Percentiles rank a stretch among this genome's conserved stretches.
Conservation (phyloP, 1,284 basidiomycete genomes). For the Inonotus obliquus region DNA sequence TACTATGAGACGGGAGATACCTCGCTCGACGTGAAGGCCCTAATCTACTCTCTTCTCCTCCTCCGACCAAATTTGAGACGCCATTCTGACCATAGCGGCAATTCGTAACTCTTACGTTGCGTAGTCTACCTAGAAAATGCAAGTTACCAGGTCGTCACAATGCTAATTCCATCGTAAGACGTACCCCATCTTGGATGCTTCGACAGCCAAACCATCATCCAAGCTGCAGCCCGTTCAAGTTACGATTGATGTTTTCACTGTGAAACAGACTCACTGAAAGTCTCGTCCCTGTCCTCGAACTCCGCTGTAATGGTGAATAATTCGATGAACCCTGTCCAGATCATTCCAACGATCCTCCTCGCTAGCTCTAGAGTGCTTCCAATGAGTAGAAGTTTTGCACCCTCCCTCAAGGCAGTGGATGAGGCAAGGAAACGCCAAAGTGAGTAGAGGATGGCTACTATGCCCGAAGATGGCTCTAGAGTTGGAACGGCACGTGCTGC, state of each 20-base stretch:
- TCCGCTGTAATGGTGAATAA: slow-evolving; percentile 59
- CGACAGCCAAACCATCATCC: slow-evolving; percentile 62
- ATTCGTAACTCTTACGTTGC: slow-evolving; percentile 51
- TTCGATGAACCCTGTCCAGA: slow-evolving; percentile 42
- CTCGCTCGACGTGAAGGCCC: slow-evolving; percentile 32
- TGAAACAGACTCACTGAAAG: slow-evolving; percentile 44
- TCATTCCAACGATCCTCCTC: slow-evolving; percentile 39
- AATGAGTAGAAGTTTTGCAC: slow-evolving; percentile 56
- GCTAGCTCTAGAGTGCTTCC: slow-evolving; percentile 56
- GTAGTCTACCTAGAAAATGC: slow-evolving; percentile 29
- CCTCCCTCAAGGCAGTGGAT: slow-evolving; percentile 54
- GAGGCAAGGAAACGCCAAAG: slow-evolving; percentile 25
- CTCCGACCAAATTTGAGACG: slow-evolving; percentile 31
- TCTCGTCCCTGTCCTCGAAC: slow-evolving; percentile 54
- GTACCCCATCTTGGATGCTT: slow-evolving; percentile 45
- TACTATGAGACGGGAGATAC: slow-evolving; percentile 43
- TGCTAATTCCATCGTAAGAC: slow-evolving; percentile 1
- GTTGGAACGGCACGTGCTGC: not conserved
- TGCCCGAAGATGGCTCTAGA: not conserved
- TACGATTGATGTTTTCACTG: not conserved
- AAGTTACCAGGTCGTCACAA: not conserved
- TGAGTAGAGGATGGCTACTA: not conserved
- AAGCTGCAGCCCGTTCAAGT: slow-evolving; percentile 34
- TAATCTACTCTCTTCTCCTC: slow-evolving; percentile 31
- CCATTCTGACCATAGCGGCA: slow-evolving; percentile 33